These are phyloP conservation scores for Phtheirospermum japonicum DNA, from an alignment of 257 asterid species.

Conservation along the genomic window DNA sequence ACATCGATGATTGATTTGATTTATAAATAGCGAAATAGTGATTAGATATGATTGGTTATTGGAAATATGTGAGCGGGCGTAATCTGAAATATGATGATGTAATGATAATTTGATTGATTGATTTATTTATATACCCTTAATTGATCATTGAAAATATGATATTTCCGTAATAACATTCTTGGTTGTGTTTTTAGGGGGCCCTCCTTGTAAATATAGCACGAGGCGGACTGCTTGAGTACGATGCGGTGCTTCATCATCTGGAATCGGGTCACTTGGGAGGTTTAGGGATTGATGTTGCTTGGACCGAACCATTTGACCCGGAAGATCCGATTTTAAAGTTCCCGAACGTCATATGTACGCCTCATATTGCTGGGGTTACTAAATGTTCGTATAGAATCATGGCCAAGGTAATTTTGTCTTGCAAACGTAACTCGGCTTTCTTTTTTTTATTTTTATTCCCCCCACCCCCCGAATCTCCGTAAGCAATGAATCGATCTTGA, in stretches of 20 bases:
- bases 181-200: constrained; percentile 75
- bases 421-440: neutral
- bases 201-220: constrained; percentile 75
- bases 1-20: too few relatives aligned
- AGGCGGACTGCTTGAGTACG: constrained; percentile 83
- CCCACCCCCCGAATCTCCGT: neutral
- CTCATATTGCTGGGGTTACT: constrained; percentile 94
- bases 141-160: too few relatives aligned
- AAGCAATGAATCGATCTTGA: neutral
- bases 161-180: too few relatives aligned
- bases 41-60: too few relatives aligned
- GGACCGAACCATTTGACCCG: constrained; percentile 97
- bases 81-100: too few relatives aligned
- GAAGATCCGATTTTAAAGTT: constrained; percentile 68
- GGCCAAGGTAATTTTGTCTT: constrained; percentile 72
- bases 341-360: constrained; percentile 82
- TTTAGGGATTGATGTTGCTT: constrained; percentile 90
- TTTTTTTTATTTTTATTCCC: neutral
- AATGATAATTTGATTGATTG: too few relatives aligned
- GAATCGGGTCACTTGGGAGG: constrained; percentile 91
- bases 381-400: constrained; percentile 65
- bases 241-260: constrained; percentile 63
- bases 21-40: too few relatives aligned
- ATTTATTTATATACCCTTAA: too few relatives aligned
- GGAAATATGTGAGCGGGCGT: too few relatives aligned